Conservation (phyloP, 441 rosid genomes). For the Corymbia citriodora region DNA sequence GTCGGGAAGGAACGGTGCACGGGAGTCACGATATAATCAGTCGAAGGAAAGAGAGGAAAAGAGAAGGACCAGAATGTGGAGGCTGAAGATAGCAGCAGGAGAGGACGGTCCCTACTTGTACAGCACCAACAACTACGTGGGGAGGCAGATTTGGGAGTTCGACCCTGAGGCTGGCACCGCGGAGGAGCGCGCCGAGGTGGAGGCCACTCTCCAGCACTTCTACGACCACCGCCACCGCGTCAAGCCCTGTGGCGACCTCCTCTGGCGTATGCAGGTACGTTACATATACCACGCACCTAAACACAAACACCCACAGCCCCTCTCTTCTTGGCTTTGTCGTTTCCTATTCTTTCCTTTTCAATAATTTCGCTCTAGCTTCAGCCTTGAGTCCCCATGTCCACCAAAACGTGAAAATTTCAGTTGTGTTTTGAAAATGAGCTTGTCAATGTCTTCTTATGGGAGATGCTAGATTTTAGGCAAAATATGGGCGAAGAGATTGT, state of each 20-base stretch:
- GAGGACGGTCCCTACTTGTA: slow-evolving; percentile 34
- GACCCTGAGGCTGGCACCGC: slow-evolving; percentile 34
- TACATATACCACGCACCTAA: neutral
- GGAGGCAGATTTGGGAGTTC: slow-evolving; percentile 56
- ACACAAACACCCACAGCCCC: neutral
- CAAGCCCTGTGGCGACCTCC: slow-evolving; percentile 44
- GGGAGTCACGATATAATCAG: too few relatives aligned
- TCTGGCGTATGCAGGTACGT: slow-evolving; percentile 58
- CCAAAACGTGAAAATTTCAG: too few relatives aligned
- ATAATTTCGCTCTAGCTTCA: too few relatives aligned
- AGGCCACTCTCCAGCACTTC: slow-evolving; percentile 35
- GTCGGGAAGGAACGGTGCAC: too few relatives aligned
- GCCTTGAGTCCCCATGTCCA: too few relatives aligned
- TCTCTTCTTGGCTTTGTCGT: too few relatives aligned
- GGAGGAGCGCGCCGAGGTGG: slow-evolving; percentile 36
- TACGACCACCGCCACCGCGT: slow-evolving; percentile 27
- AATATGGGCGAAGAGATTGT: too few relatives aligned
- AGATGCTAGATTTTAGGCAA: too few relatives aligned
- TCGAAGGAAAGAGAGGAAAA: neutral
- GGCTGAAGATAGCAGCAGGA: slow-evolving; percentile 39
- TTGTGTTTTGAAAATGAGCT: too few relatives aligned
- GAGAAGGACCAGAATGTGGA: slow-evolving; percentile 33
- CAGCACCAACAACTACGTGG: slow-evolving; percentile 49
- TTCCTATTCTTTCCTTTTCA: too few relatives aligned
- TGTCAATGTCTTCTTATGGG: too few relatives aligned